These are phyloP conservation scores for Fusarium protoensiforme DNA, from an alignment of 2,329 filamentous ascomycete genomes.

Conservation along the genomic window DNA sequence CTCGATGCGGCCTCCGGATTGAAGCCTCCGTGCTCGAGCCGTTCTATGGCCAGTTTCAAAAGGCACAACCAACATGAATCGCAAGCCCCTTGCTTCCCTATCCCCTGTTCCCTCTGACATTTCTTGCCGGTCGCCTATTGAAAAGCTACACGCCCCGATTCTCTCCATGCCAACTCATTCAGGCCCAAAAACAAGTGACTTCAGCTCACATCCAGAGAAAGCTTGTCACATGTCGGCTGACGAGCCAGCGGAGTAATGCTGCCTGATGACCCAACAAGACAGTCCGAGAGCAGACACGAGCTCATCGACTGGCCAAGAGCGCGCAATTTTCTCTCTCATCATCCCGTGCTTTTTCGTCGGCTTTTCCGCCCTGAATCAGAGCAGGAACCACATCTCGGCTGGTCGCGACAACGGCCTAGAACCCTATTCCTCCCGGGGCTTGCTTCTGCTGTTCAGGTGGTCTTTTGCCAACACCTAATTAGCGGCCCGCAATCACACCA, in stretches of 20 bases:
- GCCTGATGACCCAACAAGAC: slow-evolving; percentile 11
- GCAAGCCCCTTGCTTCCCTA: background rate
- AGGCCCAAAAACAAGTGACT: background rate
- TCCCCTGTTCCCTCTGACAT: background rate
- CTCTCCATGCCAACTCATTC: background rate
- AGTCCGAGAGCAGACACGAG: slow-evolving; percentile 11
- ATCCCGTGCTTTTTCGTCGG: background rate
- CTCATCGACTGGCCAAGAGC: slow-evolving; percentile 1
- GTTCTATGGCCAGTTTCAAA: background rate
- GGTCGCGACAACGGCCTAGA: background rate
- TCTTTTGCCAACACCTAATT: background rate
- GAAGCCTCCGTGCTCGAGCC: slow-evolving; percentile 8
- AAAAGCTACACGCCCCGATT: background rate
- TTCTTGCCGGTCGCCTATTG: background rate
- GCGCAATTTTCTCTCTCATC: background rate
- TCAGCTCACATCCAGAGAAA: background rate
- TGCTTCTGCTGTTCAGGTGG: slow-evolving; percentile 1
- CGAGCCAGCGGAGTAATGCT: background rate
- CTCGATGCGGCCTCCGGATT: background rate
- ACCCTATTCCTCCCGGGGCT: background rate
- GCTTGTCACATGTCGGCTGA: background rate
- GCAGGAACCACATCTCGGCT: background rate
- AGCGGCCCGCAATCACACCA: slow-evolving; percentile 4
- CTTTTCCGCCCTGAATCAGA: background rate
- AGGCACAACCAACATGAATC: background rate